Evolutionary conservation across 108 stramenopile species (phyloP).

Genomic region (Poteriospumella lacustris): DNA sequence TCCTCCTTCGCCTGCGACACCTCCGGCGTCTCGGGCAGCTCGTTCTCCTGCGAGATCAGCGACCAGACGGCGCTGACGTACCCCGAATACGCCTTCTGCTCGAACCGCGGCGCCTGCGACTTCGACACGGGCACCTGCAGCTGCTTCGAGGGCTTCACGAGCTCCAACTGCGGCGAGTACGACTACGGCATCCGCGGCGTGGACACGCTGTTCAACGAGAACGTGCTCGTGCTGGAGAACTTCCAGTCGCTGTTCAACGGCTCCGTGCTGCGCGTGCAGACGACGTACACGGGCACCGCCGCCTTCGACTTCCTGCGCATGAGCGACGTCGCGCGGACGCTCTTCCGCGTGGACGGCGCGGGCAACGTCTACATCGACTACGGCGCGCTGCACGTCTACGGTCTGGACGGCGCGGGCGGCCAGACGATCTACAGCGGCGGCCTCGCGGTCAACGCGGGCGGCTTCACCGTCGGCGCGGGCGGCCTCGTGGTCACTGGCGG

Average conservation of each 20-base stretch:
- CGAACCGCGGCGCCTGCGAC: conserved; percentile 16
- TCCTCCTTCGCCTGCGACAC: conserved; percentile 13
- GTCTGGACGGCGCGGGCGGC: conserved; percentile 3
- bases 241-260: not conserved
- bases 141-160: not conserved
- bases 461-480: not conserved
- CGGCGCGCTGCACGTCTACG: not conserved
- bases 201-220: not conserved
- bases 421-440: conserved; percentile 12
- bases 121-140: not conserved
- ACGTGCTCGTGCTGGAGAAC: not conserved
- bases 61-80: not conserved
- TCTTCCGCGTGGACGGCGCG: not conserved
- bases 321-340: not conserved
- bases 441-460: not conserved
- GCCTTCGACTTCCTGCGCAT: not conserved
- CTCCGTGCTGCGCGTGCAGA: not conserved
- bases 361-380: not conserved
- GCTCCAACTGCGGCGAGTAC: not conserved
- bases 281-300: not conserved
- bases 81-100: conserved; percentile 21
- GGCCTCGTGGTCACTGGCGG: not conserved
- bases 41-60: not conserved
- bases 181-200: not conserved
- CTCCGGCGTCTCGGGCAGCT: not conserved